These are phyloP conservation scores for Chytriomyces hyalinus DNA, from an alignment of 192 early-diverging fungal species.

Conservation along the genomic window DNA sequence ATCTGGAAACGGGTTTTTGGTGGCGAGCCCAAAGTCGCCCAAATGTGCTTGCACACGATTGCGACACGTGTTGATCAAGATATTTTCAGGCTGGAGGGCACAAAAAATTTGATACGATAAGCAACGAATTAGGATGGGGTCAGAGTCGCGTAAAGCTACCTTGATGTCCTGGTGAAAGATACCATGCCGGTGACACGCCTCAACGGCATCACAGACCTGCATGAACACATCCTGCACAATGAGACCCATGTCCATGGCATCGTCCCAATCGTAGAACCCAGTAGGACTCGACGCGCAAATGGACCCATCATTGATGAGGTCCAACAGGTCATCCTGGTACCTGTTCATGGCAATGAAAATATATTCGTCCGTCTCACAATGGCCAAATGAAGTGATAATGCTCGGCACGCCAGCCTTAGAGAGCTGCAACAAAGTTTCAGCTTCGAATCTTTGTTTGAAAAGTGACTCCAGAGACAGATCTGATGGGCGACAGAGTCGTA, in stretches of 20 bases:
- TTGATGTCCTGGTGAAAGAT: conserved; percentile 95
- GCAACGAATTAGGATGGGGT: not conserved
- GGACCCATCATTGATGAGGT: conserved; percentile 35
- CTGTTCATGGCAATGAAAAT: conserved; percentile 44
- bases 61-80: conserved; percentile 43
- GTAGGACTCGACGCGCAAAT: conserved; percentile 17
- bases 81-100: conserved; percentile 70
- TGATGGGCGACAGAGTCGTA: not conserved
- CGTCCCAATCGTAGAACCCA: conserved; percentile 26
- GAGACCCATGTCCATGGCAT: conserved; percentile 27
- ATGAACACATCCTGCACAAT: conserved; percentile 56
- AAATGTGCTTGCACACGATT: conserved; percentile 58
- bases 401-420: not conserved
- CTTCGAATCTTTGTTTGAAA: conserved; percentile 44
- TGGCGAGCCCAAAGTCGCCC: conserved; percentile 93
- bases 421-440: conserved; percentile 34
- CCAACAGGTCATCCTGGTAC: conserved; percentile 45
- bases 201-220: conserved; percentile 79
- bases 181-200: conserved; percentile 70
- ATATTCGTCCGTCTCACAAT: conserved; percentile 33
- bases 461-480: conserved; percentile 43
- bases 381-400: conserved; percentile 29
- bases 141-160: not conserved
- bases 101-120: not conserved
- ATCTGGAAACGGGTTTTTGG: conserved; percentile 67